Evolutionary conservation across 2,329 filamentous ascomycete species (phyloP), one percentile per base, ranked within the genome.

Genomic region (Fusarium begoniae): DNA sequence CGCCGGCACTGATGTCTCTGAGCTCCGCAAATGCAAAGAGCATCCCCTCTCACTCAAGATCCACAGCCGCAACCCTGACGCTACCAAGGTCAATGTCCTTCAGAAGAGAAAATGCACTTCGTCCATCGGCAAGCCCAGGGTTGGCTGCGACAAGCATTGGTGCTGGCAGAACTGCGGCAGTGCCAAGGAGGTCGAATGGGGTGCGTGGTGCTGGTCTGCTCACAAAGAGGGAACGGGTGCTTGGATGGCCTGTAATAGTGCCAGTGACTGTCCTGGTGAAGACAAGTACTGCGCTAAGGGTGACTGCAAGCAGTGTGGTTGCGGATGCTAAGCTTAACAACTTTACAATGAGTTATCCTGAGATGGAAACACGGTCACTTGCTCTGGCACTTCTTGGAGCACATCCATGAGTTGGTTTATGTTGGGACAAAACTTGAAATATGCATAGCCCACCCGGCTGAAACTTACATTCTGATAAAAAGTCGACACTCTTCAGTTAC

Each of bases 281-380:
- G 32, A 48, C 24, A 58, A 28, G 7, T 28, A 12, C 30, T 58
- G 55, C 30, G 43, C 13, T 8, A 48, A 58, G 32, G 55, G 55
- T n/a, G 55, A 58, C 43, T 58, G 55, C 30, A 22, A 58, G 14
- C 56, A 59, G n/a, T 59, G 56, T n/a, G 56, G 56, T 38, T 59
- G 56, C 20, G 56, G 56, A 2, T 59, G 56, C 11, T 59, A 59
- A 59, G 24, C 40, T 13, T 1, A 35, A 22, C 17, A n/a, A 6
- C 8, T 10, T 28, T 12, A 35, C 17, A 5, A n/a, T 18, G 13
- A 30, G 10, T 5, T 10, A 2, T 37, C 3, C 12, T 38, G 2
- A 14, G 13, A 54, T 24, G 5, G 14, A 20, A 38, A 38, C 35
- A 54, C 14, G 5, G 4, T 5, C 9, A 13, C 18, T 28, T 8